These are phyloP conservation scores for Phenoliferia sp. DNA, from an alignment of 1,284 basidiomycete species.

Conservation along the genomic window DNA sequence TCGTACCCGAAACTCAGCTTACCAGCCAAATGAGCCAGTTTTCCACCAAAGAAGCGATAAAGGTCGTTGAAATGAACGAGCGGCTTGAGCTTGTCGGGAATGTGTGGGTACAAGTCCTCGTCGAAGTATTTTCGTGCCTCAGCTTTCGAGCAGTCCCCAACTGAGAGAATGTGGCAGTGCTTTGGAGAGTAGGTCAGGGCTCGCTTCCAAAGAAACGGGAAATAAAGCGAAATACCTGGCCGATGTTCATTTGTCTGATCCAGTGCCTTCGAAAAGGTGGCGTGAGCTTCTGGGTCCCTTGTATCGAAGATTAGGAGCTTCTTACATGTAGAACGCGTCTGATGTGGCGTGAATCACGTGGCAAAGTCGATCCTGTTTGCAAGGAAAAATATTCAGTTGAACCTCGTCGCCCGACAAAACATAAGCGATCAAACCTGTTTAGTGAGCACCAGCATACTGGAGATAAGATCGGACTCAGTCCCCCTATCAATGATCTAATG, in stretches of 20 bases:
- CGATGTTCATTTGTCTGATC: slow-evolving; percentile 8
- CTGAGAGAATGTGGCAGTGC: slow-evolving; percentile 58
- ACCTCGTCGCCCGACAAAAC: background rate
- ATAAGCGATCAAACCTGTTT: slow-evolving; percentile 51
- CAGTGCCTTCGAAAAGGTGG: background rate
- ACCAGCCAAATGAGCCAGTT: slow-evolving; percentile 68
- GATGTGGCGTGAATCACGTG: slow-evolving; percentile 77
- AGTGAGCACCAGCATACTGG: slow-evolving; percentile 75
- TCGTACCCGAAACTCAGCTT: background rate
- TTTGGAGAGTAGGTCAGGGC: background rate
- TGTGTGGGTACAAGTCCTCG: slow-evolving; percentile 56
- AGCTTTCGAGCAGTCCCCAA: slow-evolving; percentile 67
- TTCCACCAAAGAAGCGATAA: slow-evolving; percentile 72
- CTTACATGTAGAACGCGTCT: slow-evolving; percentile 74
- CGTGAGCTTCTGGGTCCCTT: no score
- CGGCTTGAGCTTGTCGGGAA: slow-evolving; percentile 55
- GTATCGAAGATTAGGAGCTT: slow-evolving; percentile 14
- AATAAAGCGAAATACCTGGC: background rate
- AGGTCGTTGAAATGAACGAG: slow-evolving; percentile 63
- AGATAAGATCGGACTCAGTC: no score
- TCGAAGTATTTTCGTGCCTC: slow-evolving; percentile 63
- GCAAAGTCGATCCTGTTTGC: slow-evolving; percentile 57
- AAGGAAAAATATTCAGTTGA: background rate
- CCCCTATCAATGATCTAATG: no score
- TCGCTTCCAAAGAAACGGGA: background rate